A percentile compares a stretch with the other conserved stretches of the same genome.
Evolutionary conservation across 106 monocot genomes (phyloP).

Genomic region (Alisma plantagoaquatica): DNA sequence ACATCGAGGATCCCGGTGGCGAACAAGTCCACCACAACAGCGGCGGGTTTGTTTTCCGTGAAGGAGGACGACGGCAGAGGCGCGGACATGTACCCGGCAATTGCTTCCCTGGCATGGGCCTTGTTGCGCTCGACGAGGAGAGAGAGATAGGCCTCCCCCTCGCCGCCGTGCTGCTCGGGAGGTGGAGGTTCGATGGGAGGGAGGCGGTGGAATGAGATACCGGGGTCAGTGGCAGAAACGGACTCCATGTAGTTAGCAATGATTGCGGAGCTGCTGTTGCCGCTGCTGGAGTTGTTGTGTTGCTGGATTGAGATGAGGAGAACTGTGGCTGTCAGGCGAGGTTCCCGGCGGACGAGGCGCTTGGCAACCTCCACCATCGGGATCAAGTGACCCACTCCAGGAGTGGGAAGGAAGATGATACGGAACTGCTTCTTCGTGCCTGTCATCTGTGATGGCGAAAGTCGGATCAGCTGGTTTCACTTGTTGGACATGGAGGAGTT

Average conservation of each 20-base stretch:
- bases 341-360: neutral
- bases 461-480: too few relatives aligned
- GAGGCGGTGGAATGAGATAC: neutral
- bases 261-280: too few relatives aligned
- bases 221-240: neutral
- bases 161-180: neutral
- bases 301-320: neutral
- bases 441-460: too few relatives aligned
- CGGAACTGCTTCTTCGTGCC: too few relatives aligned
- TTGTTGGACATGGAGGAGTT: too few relatives aligned
- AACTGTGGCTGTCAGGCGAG: neutral
- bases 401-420: conserved; percentile 1
- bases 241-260: too few relatives aligned
- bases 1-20: neutral
- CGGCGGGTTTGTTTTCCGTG: too few relatives aligned
- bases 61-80: neutral
- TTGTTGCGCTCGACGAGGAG: neutral
- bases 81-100: neutral
- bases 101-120: neutral
- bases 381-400: neutral
- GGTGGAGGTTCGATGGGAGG: neutral
- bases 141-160: neutral
- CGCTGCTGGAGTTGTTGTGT: too few relatives aligned
- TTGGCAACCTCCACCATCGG: neutral
- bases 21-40: neutral